phyloP scores from a whole-genome alignment of 2,329 filamentous ascomycete genomes.

The Aspergillus terreus region DNA sequence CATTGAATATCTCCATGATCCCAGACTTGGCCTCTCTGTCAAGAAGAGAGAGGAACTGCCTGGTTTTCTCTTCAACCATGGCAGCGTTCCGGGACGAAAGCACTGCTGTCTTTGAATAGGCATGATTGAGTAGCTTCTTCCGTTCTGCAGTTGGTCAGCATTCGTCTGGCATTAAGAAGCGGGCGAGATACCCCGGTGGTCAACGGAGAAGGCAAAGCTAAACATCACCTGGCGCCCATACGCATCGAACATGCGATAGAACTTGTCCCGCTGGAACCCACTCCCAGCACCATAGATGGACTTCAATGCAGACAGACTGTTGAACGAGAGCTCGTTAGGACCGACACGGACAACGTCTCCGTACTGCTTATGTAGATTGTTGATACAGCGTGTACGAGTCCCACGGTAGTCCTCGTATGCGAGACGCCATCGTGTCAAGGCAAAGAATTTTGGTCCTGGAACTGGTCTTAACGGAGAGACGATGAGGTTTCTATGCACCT shows the following conservation, averaged over 20 bases:
- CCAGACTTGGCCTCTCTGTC: conserved; percentile 31
- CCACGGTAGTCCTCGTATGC: conserved; percentile 45
- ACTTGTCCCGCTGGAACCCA: conserved; percentile 48
- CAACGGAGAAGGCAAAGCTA: conserved; percentile 40
- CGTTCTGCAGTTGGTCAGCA: conserved; percentile 44
- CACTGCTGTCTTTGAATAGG: conserved; percentile 51
- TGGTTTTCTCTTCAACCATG: conserved; percentile 40
- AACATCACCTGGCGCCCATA: conserved; percentile 53
- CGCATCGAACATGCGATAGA: conserved; percentile 56
- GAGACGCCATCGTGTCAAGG: conserved; percentile 45
- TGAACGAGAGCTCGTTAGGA: conserved; percentile 46
- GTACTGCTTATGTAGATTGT: conserved; percentile 44
- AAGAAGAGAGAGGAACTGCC: conserved; percentile 40
- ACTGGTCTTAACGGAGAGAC: conserved; percentile 1
- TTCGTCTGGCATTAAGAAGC: neutral
- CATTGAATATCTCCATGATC: conserved; percentile 43
- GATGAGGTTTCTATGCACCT: neutral
- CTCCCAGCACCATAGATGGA: conserved; percentile 54
- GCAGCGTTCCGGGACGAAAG: conserved; percentile 28
- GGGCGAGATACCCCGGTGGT: neutral
- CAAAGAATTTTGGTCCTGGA: conserved; percentile 39
- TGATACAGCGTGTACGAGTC: conserved; percentile 40
- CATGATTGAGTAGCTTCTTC: conserved; percentile 52
- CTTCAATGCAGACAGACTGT: conserved; percentile 44
- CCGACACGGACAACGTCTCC: conserved; percentile 48